These are phyloP conservation scores for Aspergillus baeticus DNA, from an alignment of 495 filamentous ascomycete genomes.

Conservation along the genomic window DNA sequence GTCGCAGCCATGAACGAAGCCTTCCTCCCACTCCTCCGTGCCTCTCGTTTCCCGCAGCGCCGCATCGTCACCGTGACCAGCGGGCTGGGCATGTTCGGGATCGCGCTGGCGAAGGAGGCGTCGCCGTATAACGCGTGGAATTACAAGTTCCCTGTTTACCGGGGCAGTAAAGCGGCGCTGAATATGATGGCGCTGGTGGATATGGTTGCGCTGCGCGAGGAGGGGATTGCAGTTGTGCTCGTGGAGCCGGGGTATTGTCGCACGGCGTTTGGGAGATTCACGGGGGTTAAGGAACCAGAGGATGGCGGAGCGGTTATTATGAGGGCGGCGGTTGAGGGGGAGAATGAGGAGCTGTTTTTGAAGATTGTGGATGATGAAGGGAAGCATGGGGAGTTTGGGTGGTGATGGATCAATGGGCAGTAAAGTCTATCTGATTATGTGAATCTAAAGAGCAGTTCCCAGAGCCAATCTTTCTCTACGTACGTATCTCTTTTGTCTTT, in stretches of 20 bases:
- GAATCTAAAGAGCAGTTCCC: too few relatives aligned
- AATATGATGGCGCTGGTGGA: background rate
- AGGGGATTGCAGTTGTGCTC: background rate
- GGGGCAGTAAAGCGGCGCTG: background rate
- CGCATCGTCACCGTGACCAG: background rate
- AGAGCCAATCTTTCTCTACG: too few relatives aligned
- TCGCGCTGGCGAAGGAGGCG: background rate
- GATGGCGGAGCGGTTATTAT: background rate
- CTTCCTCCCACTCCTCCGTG: background rate
- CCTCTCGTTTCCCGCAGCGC: background rate
- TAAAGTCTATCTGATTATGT: too few relatives aligned
- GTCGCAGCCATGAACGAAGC: background rate
- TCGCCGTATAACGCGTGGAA: background rate
- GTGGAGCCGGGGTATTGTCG: background rate
- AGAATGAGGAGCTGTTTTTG: background rate
- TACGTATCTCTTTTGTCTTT: too few relatives aligned
- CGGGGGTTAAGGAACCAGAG: background rate
- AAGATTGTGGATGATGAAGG: constrained; percentile 1
- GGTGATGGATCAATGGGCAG: too few relatives aligned
- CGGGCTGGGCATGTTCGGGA: background rate
- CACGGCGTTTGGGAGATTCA: background rate
- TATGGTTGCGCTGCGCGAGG: background rate
- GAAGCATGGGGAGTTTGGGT: background rate
- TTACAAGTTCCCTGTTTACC: too few relatives aligned
- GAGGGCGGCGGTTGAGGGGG: background rate